phyloP scores from a whole-genome alignment of 1,284 basidiomycete genomes.

The Ceratobasidium sp. region DNA sequence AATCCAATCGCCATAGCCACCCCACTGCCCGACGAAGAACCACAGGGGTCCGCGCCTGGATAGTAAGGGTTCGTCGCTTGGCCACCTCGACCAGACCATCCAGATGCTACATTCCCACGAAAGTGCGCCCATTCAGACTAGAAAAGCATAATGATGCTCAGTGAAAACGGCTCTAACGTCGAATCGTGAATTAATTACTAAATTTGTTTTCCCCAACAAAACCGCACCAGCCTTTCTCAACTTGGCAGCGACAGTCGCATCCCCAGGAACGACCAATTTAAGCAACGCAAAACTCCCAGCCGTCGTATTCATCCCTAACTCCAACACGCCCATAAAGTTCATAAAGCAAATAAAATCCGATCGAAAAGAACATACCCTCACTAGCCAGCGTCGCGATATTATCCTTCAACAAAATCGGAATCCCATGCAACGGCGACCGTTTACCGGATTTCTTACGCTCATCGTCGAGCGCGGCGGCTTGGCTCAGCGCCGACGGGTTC shows the following conservation, averaged over 20 bases:
- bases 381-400: slow-evolving; percentile 68
- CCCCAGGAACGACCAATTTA: slow-evolving; percentile 69
- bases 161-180: too few species aligned
- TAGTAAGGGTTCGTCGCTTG: slow-evolving; percentile 73
- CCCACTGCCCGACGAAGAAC: slow-evolving; percentile 75
- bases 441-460: slow-evolving; percentile 66
- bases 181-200: slow-evolving; percentile 50
- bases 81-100: slow-evolving; percentile 76
- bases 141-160: too few species aligned
- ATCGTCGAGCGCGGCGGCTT: slow-evolving; percentile 68
- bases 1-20: slow-evolving; percentile 74
- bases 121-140: slow-evolving; percentile 72
- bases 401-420: slow-evolving; percentile 78
- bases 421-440: slow-evolving; percentile 73
- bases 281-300: slow-evolving; percentile 71
- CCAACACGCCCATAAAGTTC: neutral
- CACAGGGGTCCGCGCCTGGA: slow-evolving; percentile 71
- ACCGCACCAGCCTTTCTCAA: slow-evolving; percentile 76
- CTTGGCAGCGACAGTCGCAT: slow-evolving; percentile 71
- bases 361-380: neutral
- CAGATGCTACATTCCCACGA: slow-evolving; percentile 67
- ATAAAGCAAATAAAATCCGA: too few species aligned
- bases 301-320: slow-evolving; percentile 72
- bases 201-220: slow-evolving; percentile 68
- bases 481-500: slow-evolving; percentile 70